Percentiles rank a stretch among this genome's conserved stretches.
Conservation (phyloP, 176 grass and related monocot species). For the Eragrostis curvula region DNA sequence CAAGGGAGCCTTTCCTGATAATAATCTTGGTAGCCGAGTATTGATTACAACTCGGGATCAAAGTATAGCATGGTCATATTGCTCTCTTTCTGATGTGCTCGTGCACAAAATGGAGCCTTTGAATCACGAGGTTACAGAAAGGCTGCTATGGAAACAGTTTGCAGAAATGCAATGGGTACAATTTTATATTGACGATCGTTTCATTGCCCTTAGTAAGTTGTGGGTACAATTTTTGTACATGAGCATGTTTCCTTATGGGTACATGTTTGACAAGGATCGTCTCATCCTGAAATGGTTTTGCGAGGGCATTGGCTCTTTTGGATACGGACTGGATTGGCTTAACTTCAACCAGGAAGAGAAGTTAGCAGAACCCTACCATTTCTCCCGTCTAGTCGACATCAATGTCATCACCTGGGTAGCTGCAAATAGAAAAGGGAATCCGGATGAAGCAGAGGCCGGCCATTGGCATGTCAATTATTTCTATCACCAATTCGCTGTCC, state of each 20-base stretch:
- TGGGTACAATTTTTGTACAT: not conserved
- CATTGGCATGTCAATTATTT: too few relatives aligned
- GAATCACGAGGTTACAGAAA: not conserved
- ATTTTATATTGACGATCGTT: too few relatives aligned
- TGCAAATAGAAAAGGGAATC: too few relatives aligned
- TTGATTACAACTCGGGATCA: not conserved
- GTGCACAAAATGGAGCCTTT: not conserved
- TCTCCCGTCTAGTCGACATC: not conserved
- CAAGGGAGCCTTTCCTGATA: not conserved
- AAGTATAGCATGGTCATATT: not conserved
- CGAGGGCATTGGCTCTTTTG: too few relatives aligned
- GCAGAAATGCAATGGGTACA: too few relatives aligned
- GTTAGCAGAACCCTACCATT: too few relatives aligned
- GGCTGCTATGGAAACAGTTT: not conserved
- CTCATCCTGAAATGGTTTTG: not conserved
- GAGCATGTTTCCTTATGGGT: not conserved
- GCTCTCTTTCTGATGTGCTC: not conserved
- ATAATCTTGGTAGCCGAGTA: slow-evolving; percentile 9
- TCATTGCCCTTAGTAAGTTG: too few relatives aligned
- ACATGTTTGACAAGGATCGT: not conserved
- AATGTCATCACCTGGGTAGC: not conserved
- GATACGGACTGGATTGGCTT: too few relatives aligned
- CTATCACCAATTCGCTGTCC: too few relatives aligned
- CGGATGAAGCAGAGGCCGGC: too few relatives aligned
- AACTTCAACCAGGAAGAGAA: too few relatives aligned